These are phyloP conservation scores for Dactylellina haptotyla DNA, from an alignment of 2,329 filamentous ascomycete species.

Conservation along the genomic window DNA sequence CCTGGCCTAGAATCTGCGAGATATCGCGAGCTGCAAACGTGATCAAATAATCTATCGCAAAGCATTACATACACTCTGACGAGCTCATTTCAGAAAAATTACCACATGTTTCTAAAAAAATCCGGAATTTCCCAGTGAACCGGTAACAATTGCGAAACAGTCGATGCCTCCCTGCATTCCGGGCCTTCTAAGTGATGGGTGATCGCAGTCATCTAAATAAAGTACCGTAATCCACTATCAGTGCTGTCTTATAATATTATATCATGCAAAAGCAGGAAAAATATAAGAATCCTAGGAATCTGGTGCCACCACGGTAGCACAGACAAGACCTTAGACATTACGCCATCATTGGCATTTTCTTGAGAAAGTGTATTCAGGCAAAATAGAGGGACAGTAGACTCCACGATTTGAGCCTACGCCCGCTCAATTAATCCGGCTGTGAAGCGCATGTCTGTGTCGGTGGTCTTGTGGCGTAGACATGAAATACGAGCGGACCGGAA, in stretches of 20 bases:
- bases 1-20: too few relatives aligned
- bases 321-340: background rate
- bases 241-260: background rate
- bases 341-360: background rate
- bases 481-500: conserved; percentile 7
- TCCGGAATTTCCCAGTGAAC: background rate
- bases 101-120: conserved; percentile 2
- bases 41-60: too few relatives aligned
- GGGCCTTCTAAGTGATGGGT: too few relatives aligned
- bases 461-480: background rate
- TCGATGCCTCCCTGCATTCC: background rate
- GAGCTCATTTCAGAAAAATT: conserved; percentile 24
- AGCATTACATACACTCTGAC: conserved; percentile 38
- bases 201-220: background rate
- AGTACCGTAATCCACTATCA: conserved; percentile 6
- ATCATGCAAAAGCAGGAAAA: background rate
- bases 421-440: background rate
- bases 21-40: background rate
- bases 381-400: background rate
- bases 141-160: conserved; percentile 1
- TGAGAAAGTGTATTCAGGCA: background rate
- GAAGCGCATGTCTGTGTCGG: too few relatives aligned
- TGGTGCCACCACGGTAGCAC: background rate
- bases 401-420: background rate
- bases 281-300: background rate